Base-by-base conservation (phyloP, 2,329 filamentous ascomycete genomes). In the Fusarium sarcochroum region DNA sequence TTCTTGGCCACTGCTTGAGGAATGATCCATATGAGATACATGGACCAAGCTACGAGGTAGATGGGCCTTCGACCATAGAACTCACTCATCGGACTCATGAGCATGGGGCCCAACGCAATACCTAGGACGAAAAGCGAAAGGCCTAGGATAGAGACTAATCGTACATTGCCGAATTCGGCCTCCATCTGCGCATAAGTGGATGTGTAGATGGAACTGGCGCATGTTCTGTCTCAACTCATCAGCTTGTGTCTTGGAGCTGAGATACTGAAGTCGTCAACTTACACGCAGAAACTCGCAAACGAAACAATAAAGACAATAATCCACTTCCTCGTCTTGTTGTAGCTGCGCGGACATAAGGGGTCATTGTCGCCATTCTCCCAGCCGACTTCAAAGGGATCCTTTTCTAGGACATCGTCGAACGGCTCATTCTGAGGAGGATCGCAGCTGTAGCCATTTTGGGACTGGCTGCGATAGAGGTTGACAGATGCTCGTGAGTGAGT, bases 131-230 rank as follows among this genome's bases (percentile, higher is more conserved):
- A 98, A 2, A 91, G 85, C 1, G 92, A 94, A 51, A 98, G 82
- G 1, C 94, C 95, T 11, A 97, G 79, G 5, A 93, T 93, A 14
- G 91, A 93, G 23, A 97, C 86, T 49, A 93, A 83, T 57, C 87
- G 86, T 0, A 91, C 91, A 72, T 87, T 87, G 68, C 87, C 81
- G 72, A 97, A 97, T 61, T 97, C 92, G 25, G 83, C 80, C 66
- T 90, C 88, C 79, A 97, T 88, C 78, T 96, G 91, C 18, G 74
- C 76, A 77, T 97, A 98, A 0, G 92, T 96, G 14, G 89, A 88
- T 1, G 93, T 95, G 79, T 98, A 97, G 72, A 97, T 89, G n/a
- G 93, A 96, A 47, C 91, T 94, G 2, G 92, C 89, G 76, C 91
- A 93, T 10, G 94, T 97, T 54, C 91, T 94, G 8, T 45, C 9